Percentiles rank a stretch among this genome's conserved stretches.
phyloP scores from a whole-genome alignment of 2,329 filamentous ascomycete species.

The Phyllosticta paracitricarpa region DNA sequence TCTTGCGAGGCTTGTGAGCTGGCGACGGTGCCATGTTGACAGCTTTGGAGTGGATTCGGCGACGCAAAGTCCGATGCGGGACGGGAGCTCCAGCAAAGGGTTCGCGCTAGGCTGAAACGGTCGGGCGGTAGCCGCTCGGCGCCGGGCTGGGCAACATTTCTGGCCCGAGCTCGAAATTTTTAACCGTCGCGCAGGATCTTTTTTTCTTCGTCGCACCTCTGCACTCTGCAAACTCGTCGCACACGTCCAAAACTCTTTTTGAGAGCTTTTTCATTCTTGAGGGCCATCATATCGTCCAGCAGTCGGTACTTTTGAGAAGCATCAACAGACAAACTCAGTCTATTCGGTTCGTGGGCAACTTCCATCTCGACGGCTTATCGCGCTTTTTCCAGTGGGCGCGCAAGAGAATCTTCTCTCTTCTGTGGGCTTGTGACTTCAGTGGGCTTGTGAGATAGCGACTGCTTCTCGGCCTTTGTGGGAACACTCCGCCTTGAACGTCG shows the following conservation, averaged over 20 bases:
- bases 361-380: constrained; percentile 20
- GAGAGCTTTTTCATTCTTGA: neutral
- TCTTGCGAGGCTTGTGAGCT: constrained; percentile 33
- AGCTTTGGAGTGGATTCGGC: neutral
- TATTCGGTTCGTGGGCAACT: constrained; percentile 16
- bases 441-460: constrained; percentile 15
- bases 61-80: neutral
- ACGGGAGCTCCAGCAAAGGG: neutral
- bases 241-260: neutral
- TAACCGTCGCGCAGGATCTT: constrained; percentile 11
- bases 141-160: neutral
- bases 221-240: constrained; percentile 13
- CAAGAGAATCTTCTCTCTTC: constrained; percentile 30
- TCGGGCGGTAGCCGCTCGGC: neutral
- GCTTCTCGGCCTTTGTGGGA: constrained; percentile 43
- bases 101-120: neutral
- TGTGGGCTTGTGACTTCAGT: constrained; percentile 31
- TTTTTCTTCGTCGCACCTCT: constrained; percentile 13
- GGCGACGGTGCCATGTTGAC: constrained; percentile 22
- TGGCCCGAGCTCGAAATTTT: constrained; percentile 12
- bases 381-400: constrained; percentile 25
- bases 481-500: constrained; percentile 38
- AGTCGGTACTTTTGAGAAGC: constrained; percentile 20
- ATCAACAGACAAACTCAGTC: constrained; percentile 23
- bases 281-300: constrained; percentile 14